A percentile compares a stretch with the other conserved stretches of the same genome.
Conservation (phyloP, 2,329 filamentous ascomycete genomes). For the Fusarium agapanthi region DNA sequence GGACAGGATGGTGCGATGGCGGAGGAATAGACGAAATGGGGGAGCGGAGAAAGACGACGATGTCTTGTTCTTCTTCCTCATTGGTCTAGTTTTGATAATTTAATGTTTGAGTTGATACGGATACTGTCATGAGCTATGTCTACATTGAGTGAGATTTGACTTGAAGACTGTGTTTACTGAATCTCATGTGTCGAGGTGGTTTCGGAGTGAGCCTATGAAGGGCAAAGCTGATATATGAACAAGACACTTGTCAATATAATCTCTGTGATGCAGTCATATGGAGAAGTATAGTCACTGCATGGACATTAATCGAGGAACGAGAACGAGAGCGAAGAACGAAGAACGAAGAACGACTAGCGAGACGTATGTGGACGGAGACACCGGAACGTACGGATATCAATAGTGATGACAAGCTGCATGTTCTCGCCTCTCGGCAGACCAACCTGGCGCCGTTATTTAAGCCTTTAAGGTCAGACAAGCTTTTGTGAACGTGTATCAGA, state of each 20-base stretch:
- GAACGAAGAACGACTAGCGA: neutral
- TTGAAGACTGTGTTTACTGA: too few relatives aligned
- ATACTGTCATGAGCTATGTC: neutral
- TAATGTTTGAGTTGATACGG: constrained; percentile 28
- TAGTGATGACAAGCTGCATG: neutral
- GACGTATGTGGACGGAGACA: neutral
- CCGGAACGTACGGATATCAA: constrained; percentile 25
- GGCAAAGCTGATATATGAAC: too few relatives aligned
- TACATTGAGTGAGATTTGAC: neutral
- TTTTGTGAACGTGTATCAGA: constrained; percentile 13
- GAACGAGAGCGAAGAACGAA: neutral
- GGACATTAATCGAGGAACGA: neutral
- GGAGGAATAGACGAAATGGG: neutral
- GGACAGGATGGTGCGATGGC: constrained; percentile 16
- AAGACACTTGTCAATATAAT: neutral
- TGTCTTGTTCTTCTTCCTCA: constrained; percentile 19
- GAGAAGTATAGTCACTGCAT: neutral
- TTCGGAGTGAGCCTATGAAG: too few relatives aligned
- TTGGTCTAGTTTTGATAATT: constrained; percentile 22
- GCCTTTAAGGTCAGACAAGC: constrained; percentile 15
- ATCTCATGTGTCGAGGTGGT: too few relatives aligned
- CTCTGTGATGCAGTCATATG: neutral
- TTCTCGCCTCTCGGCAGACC: neutral
- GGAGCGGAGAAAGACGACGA: neutral
- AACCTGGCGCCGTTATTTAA: neutral